Evolutionary conservation across 768 basidiomycete genomes (phyloP).

Genomic region (Hypholoma sublateritium): DNA sequence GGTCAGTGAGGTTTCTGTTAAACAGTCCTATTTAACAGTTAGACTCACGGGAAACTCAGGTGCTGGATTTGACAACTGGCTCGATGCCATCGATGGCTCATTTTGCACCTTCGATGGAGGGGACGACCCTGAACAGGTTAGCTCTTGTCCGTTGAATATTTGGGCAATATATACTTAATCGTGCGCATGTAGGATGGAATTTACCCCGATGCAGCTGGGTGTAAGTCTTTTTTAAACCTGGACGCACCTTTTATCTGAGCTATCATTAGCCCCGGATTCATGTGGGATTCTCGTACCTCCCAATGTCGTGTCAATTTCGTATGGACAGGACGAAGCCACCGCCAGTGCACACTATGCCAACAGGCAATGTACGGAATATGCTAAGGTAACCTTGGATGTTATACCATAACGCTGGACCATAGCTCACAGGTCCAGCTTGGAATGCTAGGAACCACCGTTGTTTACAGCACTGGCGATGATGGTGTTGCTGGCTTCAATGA

Average conservation of each 20-base stretch:
- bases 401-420: conserved; percentile 16
- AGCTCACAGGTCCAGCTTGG: conserved; percentile 26
- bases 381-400: conserved; percentile 15
- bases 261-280: conserved; percentile 29
- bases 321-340: conserved; percentile 32
- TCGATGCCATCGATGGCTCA: conserved; percentile 43
- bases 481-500: conserved; percentile 37
- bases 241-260: not conserved
- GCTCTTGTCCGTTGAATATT: not conserved
- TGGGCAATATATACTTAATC: not conserved
- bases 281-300: conserved; percentile 37
- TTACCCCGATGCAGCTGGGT: conserved; percentile 23
- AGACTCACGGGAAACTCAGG: conserved; percentile 21
- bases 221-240: not conserved
- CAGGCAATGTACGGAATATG: conserved; percentile 37
- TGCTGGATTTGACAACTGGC: conserved; percentile 46
- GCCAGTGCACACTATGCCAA: conserved; percentile 29
- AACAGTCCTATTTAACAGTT: not conserved
- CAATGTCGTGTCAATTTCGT: conserved; percentile 35
- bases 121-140: conserved; percentile 36
- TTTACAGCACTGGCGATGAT: conserved; percentile 36
- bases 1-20: conserved; percentile 23
- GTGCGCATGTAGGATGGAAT: conserved; percentile 16
- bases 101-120: conserved; percentile 48
- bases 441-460: conserved; percentile 33